Conservation (phyloP, 805 yeast genomes). For the Wickerhamia fluorescens region DNA sequence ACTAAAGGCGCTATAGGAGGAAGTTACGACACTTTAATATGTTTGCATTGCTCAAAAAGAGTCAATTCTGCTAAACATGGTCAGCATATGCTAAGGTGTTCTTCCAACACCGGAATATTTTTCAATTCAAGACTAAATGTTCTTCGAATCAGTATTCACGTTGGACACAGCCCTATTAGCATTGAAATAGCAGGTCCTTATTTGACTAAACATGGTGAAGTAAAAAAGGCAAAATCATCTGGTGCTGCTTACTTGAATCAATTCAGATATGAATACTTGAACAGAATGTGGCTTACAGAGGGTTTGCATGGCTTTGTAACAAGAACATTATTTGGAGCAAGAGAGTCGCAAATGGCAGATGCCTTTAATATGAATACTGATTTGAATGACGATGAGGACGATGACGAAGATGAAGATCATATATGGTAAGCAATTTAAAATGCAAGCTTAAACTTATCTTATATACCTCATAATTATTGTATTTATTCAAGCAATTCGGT, state of each 20-base stretch:
- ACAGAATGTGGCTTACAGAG: slow-evolving; percentile 55
- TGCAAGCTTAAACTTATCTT: background rate
- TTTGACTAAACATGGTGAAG: slow-evolving; percentile 69
- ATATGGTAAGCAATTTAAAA: slow-evolving; percentile 1
- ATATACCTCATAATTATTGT: background rate
- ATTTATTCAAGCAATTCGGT: background rate
- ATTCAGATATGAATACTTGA: slow-evolving; percentile 50
- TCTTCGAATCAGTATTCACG: slow-evolving; percentile 16
- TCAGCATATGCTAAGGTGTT: slow-evolving; percentile 21
- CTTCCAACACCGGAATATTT: slow-evolving; percentile 8
- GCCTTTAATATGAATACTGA: slow-evolving; percentile 1
- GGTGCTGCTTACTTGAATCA: slow-evolving; percentile 52
- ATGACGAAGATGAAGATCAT: slow-evolving; percentile 2
- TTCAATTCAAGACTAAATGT: slow-evolving; percentile 17
- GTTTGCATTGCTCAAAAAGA: slow-evolving; percentile 29
- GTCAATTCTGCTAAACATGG: slow-evolving; percentile 9
- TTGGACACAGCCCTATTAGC: slow-evolving; percentile 17
- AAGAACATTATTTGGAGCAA: slow-evolving; percentile 21
- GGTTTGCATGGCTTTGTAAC: slow-evolving; percentile 45
- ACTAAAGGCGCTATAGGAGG: slow-evolving; percentile 9
- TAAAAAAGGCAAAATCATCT: slow-evolving; percentile 47
- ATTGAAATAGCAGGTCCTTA: slow-evolving; percentile 56
- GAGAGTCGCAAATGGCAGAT: slow-evolving; percentile 4
- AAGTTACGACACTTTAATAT: slow-evolving; percentile 18
- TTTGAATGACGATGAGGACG: slow-evolving; percentile 4